Base-by-base conservation (phyloP, 1,139 yeast genomes). In the Yamadazyma dendronema region DNA sequence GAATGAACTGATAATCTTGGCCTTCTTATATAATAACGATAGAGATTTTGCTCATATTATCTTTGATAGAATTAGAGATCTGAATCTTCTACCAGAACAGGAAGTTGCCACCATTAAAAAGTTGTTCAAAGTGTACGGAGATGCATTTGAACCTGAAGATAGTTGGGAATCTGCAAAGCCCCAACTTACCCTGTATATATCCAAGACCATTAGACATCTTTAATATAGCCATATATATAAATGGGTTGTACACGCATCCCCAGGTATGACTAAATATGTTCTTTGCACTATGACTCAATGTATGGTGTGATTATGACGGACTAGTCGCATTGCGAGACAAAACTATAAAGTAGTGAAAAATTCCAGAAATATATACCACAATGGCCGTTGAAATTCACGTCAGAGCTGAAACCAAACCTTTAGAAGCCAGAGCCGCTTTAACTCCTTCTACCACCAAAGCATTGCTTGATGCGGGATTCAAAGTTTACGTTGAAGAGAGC, bases 341-440 rank as follows among this genome's bases (percentile, higher is more conserved):
- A n/a, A n/a, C n/a, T n/a, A n/a, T n/a, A n/a, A n/a, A n/a, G n/a
- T n/a, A 24, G 27, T 24, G 27, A 24, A 24, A 24, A 19, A 19
- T 19, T 19, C 22, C 22, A 19, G 9, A 11, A 7, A 8, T 24
- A 29, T n/a, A n/a, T n/a, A 29, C 10, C 4, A 28, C 13, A 9
- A 28, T 26, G 29, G 6, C 29, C 14, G 29, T 26, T 11, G 29
- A 26, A 26, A 76, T 81, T 50, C 94, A 85, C 52, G 74, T 92
- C 45, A 84, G 98, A 72, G 97, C 97, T 29, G 98, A 92, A 65
- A 86, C 95, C 56, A 92, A 92, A 79, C 96, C 97, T 28, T 72
- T 89, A 55, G 98, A 92, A 71, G 96, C 95, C 49, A 85, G 98
- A 70, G 95, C 97, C 28, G 97, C 96, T 34, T 75, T 92, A 54